Conservation (phyloP, 2,329 filamentous ascomycete species). For the Trichoderma arundinaceum region DNA sequence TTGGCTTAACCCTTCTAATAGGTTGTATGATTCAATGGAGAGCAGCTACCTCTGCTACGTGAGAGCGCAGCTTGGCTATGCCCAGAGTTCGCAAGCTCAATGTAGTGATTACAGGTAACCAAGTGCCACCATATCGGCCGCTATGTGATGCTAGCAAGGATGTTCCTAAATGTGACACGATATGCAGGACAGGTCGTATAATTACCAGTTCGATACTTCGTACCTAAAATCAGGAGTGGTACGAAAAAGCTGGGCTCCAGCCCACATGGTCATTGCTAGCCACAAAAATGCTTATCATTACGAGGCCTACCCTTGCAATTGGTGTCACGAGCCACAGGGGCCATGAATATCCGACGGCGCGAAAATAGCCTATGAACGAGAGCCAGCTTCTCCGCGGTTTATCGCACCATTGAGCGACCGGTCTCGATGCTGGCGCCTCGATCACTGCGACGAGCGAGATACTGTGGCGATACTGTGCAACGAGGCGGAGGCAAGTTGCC, state of each 20-base stretch:
- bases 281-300: conserved; percentile 2
- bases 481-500: not conserved
- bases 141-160: not conserved
- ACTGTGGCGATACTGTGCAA: not conserved
- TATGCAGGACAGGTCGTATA: not conserved
- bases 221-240: not conserved
- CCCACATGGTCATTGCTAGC: conserved; percentile 7
- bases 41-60: not conserved
- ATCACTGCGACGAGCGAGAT: not conserved
- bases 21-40: not conserved
- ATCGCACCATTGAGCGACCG: conserved; percentile 4
- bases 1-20: not conserved
- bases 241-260: not conserved
- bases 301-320: conserved; percentile 4
- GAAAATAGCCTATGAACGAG: not conserved
- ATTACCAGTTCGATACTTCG: not conserved
- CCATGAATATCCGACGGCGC: conserved; percentile 11
- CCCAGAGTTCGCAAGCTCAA: not conserved
- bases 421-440: not conserved
- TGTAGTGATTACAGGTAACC: not conserved
- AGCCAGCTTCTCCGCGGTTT: not conserved
- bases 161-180: not conserved
- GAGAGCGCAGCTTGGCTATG: not conserved
- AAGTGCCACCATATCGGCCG: not conserved
- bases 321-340: conserved; percentile 7